Evolutionary conservation across 1,284 basidiomycete genomes (phyloP).

Genomic region (Albatrellus sp.): DNA sequence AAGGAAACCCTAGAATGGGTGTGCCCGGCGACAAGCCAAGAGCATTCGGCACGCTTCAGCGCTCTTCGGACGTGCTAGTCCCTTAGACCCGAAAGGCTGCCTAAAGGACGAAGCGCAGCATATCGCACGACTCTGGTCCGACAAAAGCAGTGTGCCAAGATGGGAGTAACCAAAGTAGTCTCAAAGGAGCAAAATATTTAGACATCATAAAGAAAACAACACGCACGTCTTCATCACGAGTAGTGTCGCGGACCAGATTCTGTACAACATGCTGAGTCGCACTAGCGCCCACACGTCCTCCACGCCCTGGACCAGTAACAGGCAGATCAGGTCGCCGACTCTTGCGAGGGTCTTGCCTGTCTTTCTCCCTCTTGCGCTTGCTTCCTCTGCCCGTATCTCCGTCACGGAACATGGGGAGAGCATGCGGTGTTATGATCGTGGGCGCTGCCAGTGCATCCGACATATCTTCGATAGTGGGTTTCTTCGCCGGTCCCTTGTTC

Average conservation of each 20-base stretch:
- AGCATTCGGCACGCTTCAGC: too few relatives aligned
- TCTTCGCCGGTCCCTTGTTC: conserved; percentile 61
- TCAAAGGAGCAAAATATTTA: conserved; percentile 7
- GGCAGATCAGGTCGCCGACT: conserved; percentile 86
- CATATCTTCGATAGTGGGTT: conserved; percentile 71
- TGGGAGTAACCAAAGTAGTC: neutral
- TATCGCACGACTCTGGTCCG: too few relatives aligned
- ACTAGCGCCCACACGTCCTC: conserved; percentile 89
- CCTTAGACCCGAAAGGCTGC: too few relatives aligned
- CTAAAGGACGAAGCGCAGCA: too few relatives aligned
- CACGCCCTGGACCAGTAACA: conserved; percentile 81
- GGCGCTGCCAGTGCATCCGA: conserved; percentile 72
- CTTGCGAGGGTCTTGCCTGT: conserved; percentile 80
- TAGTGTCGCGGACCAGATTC: conserved; percentile 80
- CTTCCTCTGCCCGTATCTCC: conserved; percentile 60
- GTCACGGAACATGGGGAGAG: conserved; percentile 81
- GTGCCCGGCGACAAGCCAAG: too few relatives aligned
- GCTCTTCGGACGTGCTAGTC: too few relatives aligned
- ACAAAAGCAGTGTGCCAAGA: neutral
- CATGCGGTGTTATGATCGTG: conserved; percentile 83
- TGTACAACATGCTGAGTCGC: conserved; percentile 94
- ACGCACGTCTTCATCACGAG: conserved; percentile 88
- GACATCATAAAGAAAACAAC: conserved; percentile 6
- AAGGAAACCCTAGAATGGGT: too few relatives aligned
- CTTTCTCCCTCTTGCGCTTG: conserved; percentile 81